Conservation (phyloP, 176 grass and related monocot genomes). For the Rhynchospora tenuis region DNA sequence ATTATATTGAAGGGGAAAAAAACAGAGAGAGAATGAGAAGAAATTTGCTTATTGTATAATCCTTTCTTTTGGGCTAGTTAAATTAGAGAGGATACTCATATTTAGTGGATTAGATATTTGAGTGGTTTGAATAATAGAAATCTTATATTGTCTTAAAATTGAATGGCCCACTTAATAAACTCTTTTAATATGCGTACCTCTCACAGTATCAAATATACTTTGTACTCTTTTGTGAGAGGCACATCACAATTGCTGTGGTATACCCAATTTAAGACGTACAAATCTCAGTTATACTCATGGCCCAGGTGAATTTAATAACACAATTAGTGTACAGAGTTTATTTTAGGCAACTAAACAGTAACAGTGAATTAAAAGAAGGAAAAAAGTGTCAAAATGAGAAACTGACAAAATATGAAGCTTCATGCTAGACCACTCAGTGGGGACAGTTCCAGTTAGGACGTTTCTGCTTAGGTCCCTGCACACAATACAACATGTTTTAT, state of each 20-base stretch:
- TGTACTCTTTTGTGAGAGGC: not conserved
- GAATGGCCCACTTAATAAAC: no score
- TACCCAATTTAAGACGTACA: not conserved
- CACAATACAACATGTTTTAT: not conserved
- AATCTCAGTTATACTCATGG: not conserved
- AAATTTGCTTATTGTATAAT: not conserved
- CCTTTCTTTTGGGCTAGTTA: not conserved
- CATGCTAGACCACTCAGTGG: conserved; percentile 57
- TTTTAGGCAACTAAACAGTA: not conserved
- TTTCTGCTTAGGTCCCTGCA: conserved; percentile 70
- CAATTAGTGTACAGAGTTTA: not conserved
- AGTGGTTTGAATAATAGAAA: no score
- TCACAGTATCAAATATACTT: no score
- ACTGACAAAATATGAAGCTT: conserved; percentile 70
- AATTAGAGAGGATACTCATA: not conserved
- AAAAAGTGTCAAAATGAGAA: conserved; percentile 19
- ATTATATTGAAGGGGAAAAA: not conserved
- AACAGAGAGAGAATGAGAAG: not conserved
- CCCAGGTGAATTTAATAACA: not conserved
- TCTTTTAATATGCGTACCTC: no score
- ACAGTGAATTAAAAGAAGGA: not conserved
- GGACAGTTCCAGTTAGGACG: conserved; percentile 55
- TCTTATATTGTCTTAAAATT: no score
- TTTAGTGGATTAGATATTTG: not conserved
- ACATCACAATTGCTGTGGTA: not conserved